phyloP scores from a whole-genome alignment of 2,329 filamentous ascomycete species.

The Botrytis galanthina region DNA sequence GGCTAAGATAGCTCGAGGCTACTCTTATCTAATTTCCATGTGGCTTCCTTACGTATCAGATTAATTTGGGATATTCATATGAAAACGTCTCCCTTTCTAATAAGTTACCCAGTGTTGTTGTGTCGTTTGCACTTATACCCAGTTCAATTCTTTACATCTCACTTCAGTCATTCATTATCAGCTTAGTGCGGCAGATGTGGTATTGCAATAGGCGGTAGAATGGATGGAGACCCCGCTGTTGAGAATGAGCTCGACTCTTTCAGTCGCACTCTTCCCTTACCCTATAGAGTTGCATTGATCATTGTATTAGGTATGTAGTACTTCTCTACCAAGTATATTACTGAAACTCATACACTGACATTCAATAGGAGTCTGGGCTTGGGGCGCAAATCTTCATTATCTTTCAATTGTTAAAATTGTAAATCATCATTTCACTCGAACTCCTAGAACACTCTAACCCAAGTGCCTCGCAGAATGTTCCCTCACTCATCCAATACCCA shows the following conservation, averaged over 20 bases:
- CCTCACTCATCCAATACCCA: slow-evolving; percentile 82
- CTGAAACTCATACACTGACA: slow-evolving; percentile 24
- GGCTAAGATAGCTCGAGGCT: slow-evolving; percentile 12
- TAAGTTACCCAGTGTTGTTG: neutral
- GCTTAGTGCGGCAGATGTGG: slow-evolving; percentile 32
- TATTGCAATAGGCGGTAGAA: slow-evolving; percentile 40
- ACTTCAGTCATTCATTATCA: slow-evolving; percentile 33
- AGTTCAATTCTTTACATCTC: slow-evolving; percentile 21
- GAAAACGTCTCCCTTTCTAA: slow-evolving; percentile 10
- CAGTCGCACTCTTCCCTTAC: slow-evolving; percentile 81
- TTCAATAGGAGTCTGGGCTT: slow-evolving; percentile 81
- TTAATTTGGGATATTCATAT: slow-evolving; percentile 11
- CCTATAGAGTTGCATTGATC: slow-evolving; percentile 84
- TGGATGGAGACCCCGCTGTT: slow-evolving; percentile 73
- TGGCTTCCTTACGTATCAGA: slow-evolving; percentile 5
- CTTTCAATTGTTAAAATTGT: slow-evolving; percentile 75
- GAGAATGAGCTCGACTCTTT: slow-evolving; percentile 77
- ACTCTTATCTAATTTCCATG: slow-evolving; percentile 5
- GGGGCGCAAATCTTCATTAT: slow-evolving; percentile 89
- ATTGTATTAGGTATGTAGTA: slow-evolving; percentile 69
- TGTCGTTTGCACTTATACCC: neutral
- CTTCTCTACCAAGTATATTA: neutral
- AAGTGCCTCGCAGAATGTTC: slow-evolving; percentile 62
- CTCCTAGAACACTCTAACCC: slow-evolving; percentile 19
- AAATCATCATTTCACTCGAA: slow-evolving; percentile 34